Conservation (phyloP, 208 protist species). For the Herpetomonas samuelpessoai region DNA sequence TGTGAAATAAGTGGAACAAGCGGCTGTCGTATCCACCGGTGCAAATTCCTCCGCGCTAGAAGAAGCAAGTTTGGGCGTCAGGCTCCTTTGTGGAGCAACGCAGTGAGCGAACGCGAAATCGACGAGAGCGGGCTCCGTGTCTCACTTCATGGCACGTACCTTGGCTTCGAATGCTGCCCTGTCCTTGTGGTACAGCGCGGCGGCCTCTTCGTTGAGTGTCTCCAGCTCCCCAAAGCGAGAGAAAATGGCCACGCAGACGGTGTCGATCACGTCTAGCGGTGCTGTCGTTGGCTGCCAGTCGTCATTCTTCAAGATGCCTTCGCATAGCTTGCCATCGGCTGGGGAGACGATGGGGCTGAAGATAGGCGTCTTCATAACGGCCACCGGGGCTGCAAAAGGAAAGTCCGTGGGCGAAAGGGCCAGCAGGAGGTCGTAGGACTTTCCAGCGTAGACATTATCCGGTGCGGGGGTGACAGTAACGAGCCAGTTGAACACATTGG, state of each 20-base stretch:
- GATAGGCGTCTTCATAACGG: slow-evolving; percentile 48
- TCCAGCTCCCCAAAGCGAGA: slow-evolving; percentile 25
- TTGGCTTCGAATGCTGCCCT: slow-evolving; percentile 29
- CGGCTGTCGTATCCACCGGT: too few species aligned
- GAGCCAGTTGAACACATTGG: slow-evolving; percentile 43
- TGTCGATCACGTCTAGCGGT: slow-evolving; percentile 25
- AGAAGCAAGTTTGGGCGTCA: too few species aligned
- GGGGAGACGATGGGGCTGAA: slow-evolving; percentile 57
- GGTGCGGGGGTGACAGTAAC: slow-evolving; percentile 30
- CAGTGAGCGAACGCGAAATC: too few species aligned
- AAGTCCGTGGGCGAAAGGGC: slow-evolving; percentile 40
- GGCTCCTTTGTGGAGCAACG: too few species aligned
- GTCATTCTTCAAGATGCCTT: slow-evolving; percentile 29
- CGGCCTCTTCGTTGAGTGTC: slow-evolving; percentile 42
- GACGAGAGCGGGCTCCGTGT: too few species aligned
- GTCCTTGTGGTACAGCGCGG: slow-evolving; percentile 14
- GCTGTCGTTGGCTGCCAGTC: slow-evolving; percentile 47
- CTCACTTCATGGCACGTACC: too few species aligned
- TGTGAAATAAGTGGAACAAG: too few species aligned
- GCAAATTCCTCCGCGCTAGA: too few species aligned
- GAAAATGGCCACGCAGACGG: slow-evolving; percentile 44
- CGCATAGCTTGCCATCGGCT: slow-evolving; percentile 41
- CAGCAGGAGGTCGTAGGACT: slow-evolving; percentile 42
- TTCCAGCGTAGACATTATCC: slow-evolving; percentile 42
- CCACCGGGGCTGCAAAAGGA: slow-evolving; percentile 50